phyloP scores from a whole-genome alignment of 139 green algal genomes.

The Chlamydomonas eustigma region DNA sequence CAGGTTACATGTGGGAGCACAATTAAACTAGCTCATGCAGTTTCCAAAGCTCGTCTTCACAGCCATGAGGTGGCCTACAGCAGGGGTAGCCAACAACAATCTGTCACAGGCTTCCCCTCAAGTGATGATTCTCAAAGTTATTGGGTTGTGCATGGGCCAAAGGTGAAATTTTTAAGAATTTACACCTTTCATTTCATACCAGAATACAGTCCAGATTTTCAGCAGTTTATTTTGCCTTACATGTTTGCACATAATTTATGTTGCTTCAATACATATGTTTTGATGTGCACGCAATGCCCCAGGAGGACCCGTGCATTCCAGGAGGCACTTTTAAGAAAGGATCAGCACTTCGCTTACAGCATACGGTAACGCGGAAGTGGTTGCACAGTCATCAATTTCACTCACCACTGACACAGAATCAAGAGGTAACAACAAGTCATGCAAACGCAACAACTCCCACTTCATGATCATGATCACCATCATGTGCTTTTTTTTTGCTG shows the following conservation, averaged over 20 bases:
- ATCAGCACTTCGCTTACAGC: conserved; percentile 67
- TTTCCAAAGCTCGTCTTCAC: conserved; percentile 66
- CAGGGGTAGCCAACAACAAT: conserved; percentile 83
- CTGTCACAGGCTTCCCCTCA: conserved; percentile 70
- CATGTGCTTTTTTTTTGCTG: no score
- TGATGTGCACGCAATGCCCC: no score
- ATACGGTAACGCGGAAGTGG: conserved; percentile 80
- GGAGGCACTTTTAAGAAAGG: conserved; percentile 58
- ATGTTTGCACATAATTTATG: no score
- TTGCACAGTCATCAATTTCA: conserved; percentile 86
- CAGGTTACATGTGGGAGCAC: conserved; percentile 84
- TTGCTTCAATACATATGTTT: no score
- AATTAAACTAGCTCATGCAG: conserved; percentile 76
- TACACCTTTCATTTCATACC: not conserved
- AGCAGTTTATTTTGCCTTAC: no score
- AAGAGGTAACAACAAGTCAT: conserved; percentile 71
- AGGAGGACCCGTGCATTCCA: conserved; percentile 60
- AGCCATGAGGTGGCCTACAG: conserved; percentile 86
- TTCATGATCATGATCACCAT: no score
- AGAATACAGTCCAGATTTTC: no score
- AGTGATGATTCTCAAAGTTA: conserved; percentile 70
- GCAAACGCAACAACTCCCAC: no score
- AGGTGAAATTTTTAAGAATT: not conserved
- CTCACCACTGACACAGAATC: conserved; percentile 79
- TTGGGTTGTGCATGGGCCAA: conserved; percentile 60